These are phyloP conservation scores for Nicotiana otophora DNA, from an alignment of 257 asterid genomes.

Conservation along the genomic window DNA sequence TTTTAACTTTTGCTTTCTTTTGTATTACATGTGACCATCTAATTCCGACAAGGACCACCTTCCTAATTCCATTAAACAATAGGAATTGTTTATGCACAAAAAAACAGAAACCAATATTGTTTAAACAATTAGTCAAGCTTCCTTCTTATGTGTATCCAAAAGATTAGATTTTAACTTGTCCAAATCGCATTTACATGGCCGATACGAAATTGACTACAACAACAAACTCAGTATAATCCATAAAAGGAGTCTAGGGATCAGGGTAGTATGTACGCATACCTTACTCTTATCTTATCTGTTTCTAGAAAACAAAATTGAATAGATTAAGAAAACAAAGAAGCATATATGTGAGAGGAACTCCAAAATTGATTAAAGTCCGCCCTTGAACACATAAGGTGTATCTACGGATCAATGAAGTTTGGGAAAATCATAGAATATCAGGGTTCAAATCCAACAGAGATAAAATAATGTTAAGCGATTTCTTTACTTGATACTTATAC, in stretches of 20 bases:
- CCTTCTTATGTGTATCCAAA: background rate
- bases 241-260: too few species aligned
- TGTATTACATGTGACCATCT: background rate
- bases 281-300: too few species aligned
- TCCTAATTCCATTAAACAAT: background rate
- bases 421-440: background rate
- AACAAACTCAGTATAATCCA: too few species aligned
- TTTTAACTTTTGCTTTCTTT: background rate
- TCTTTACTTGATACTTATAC: background rate
- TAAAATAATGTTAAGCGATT: too few species aligned
- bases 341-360: too few species aligned
- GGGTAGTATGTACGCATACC: too few species aligned
- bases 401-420: background rate
- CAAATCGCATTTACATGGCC: background rate
- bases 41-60: background rate
- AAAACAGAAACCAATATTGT: background rate
- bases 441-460: background rate
- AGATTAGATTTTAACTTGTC: background rate
- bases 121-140: background rate
- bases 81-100: background rate
- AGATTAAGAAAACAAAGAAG: background rate
- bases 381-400: background rate
- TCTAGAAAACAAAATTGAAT: background rate
- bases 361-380: too few species aligned
- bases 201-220: too few species aligned